Evolutionary conservation across 441 rosid species (phyloP), one percentile per base, ranked within the genome.

Genomic region (Euphorbia schlechtendalii): DNA sequence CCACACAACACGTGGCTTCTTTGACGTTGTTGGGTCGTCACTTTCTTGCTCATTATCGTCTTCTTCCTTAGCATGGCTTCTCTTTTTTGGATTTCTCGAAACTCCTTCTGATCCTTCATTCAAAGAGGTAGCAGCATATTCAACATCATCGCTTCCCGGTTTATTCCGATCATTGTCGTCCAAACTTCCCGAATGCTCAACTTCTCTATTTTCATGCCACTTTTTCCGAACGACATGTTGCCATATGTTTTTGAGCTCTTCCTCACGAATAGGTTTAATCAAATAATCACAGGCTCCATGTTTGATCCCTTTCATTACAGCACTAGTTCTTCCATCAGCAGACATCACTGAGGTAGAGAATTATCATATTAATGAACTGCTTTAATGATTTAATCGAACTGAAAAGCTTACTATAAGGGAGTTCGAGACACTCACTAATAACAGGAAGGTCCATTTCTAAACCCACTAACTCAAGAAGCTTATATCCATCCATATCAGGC

Each of bases 391-490:
- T n/a, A n/a, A n/a, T n/a, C 72, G 52, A 38, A 48, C 63, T 21
- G n/a, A 59, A 28, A 65, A 13, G 56, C 34, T 22, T 14, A 25
- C 8, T 2, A 20, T 24, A 28, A 34, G 22, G n/a, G 45, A 69
- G 2, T 15, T 53, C 18, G 17, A 8, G 59, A 48, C 65, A 71
- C 88, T 85, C 70, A 89, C 96, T 89, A 27, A 89, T 87, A 58
- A 89, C 91, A 27, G 96, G 94, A 75, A 89, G 96, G 77, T 89
- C 93, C 96, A 89, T 87, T 71, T 89, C 96, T 48, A 89, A 74
- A 21, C 96, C 94, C 69, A 87, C 84, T 66, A 61, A 84, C 74
- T 89, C 93, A 54, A 89, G 96, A 64, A 89, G 96, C 48, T 85
- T 86, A 73, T 61, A 89, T 7, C 96, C 96, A 73, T 85, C 87